phyloP scores from a whole-genome alignment of 1,284 basidiomycete species.

The Melampsora larici-populina region DNA sequence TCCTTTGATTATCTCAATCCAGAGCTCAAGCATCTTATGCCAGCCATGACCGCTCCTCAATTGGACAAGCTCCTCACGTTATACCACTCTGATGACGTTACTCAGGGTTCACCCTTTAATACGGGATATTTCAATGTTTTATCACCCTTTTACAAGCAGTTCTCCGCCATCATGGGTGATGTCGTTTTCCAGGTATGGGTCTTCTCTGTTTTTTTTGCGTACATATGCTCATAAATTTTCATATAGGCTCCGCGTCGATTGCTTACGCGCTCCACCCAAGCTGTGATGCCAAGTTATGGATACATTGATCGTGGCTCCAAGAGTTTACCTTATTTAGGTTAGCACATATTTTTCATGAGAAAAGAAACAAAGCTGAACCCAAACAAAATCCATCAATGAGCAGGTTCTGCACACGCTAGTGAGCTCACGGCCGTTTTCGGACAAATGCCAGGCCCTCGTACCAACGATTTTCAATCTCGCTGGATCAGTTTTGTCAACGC shows the following conservation, averaged over 20 bases:
- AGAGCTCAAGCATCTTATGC: no score
- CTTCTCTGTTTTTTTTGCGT: no score
- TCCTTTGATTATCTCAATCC: no score
- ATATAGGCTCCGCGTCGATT: background rate
- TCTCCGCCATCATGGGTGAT: background rate
- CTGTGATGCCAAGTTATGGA: background rate
- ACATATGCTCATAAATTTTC: no score
- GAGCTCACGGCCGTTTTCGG: background rate
- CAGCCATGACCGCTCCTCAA: no score
- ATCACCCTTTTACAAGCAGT: background rate
- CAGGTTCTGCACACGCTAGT: background rate
- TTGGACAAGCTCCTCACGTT: no score
- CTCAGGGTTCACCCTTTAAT: background rate
- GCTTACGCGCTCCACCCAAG: background rate
- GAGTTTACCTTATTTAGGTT: background rate
- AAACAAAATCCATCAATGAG: no score
- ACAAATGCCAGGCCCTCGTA: background rate
- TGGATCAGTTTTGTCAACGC: background rate
- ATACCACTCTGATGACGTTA: no score
- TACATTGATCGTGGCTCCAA: background rate
- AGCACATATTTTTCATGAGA: no score
- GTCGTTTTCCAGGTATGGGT: background rate
- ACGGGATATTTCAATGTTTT: slow-evolving; percentile 4
- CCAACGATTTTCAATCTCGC: background rate
- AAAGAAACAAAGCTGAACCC: no score